Percentiles rank a stretch among this genome's conserved stretches.
These are phyloP conservation scores for Wickerhamomyces bovis DNA, from an alignment of 805 yeast species.

Conservation along the genomic window DNA sequence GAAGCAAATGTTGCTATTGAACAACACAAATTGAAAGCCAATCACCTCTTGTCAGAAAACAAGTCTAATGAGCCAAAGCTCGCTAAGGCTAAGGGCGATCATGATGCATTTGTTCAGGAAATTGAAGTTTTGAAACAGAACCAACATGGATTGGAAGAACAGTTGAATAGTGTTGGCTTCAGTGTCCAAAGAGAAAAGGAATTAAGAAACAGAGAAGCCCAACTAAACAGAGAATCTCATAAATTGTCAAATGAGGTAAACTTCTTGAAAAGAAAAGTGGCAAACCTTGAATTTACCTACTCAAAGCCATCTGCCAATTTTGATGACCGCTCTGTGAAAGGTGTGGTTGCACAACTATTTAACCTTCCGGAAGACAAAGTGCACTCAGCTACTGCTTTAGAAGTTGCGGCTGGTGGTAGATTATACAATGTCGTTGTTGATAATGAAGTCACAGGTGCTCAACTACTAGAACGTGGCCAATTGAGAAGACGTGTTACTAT, in stretches of 20 bases:
- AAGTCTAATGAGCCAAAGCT: constrained; percentile 40
- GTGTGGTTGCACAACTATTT: constrained; percentile 86
- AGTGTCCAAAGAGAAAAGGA: constrained; percentile 39
- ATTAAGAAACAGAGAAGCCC: constrained; percentile 40
- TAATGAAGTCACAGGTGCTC: constrained; percentile 77
- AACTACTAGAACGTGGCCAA: constrained; percentile 70
- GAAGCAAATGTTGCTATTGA: constrained; percentile 50
- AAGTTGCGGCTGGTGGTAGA: constrained; percentile 90
- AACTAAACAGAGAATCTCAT: constrained; percentile 38
- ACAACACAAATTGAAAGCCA: constrained; percentile 51
- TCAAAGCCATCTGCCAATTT: constrained; percentile 58
- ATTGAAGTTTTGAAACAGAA: constrained; percentile 37
- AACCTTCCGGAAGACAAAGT: constrained; percentile 47
- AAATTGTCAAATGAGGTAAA: constrained; percentile 43
- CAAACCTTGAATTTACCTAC: constrained; percentile 73
- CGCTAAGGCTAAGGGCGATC: constrained; percentile 45
- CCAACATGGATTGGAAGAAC: constrained; percentile 31
- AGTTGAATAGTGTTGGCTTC: constrained; percentile 51
- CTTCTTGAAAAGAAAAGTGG: constrained; percentile 52
- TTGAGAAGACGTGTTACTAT: constrained; percentile 81
- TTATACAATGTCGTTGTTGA: constrained; percentile 89
- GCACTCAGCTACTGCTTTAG: constrained; percentile 74
- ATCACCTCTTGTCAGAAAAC: constrained; percentile 50
- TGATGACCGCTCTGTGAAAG: constrained; percentile 61
- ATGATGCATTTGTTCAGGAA: constrained; percentile 33